Percentiles rank a stretch among this genome's conserved stretches.
phyloP scores from a whole-genome alignment of 306 rosid genomes.

The Rosa chinensis region DNA sequence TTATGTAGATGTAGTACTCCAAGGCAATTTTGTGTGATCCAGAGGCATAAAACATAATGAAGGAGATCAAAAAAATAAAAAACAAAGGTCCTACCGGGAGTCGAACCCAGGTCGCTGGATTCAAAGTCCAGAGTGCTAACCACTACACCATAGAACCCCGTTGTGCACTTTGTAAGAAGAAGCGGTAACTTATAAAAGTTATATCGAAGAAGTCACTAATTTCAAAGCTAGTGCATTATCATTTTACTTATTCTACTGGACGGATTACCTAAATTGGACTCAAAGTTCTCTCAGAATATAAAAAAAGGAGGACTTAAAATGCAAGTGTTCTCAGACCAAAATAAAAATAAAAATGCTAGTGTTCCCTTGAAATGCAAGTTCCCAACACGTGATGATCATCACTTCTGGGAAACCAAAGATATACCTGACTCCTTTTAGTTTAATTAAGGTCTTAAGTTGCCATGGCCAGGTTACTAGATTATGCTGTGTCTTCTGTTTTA shows the following conservation, averaged over 20 bases:
- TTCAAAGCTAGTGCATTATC: too few species aligned
- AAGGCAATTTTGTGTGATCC: neutral
- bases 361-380: neutral
- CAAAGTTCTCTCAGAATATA: neutral
- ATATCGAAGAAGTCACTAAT: too few species aligned
- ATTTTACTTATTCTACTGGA: too few species aligned
- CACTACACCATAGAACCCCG: conserved; percentile 28
- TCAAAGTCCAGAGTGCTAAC: conserved; percentile 32
- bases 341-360: too few species aligned
- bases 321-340: too few species aligned
- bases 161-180: too few species aligned
- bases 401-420: neutral
- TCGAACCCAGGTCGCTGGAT: conserved; percentile 29
- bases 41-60: neutral
- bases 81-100: conserved; percentile 27
- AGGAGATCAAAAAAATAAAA: neutral
- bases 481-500: neutral
- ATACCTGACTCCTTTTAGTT: neutral
- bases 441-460: neutral
- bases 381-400: neutral
- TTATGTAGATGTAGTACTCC: neutral
- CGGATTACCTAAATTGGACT: neutral
- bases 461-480: neutral
- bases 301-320: too few species aligned
- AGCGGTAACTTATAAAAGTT: too few species aligned